These are phyloP conservation scores for Coemansia sp. DNA, from an alignment of 192 early-diverging fungal species.

Conservation along the genomic window DNA sequence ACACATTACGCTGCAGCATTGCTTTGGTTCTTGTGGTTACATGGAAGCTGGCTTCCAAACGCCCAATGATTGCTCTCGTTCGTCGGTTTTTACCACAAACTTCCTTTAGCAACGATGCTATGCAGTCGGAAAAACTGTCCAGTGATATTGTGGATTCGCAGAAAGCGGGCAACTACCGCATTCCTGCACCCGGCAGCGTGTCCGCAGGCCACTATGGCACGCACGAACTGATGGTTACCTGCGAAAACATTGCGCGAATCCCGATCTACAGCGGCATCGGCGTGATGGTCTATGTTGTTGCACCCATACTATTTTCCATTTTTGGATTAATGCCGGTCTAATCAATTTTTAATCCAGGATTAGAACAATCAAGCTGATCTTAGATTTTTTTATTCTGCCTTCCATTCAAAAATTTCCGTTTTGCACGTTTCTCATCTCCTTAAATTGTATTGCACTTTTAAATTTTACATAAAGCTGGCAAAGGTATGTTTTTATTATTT, in stretches of 20 bases:
- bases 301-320: conserved; percentile 20
- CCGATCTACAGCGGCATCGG: conserved; percentile 49
- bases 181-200: conserved; percentile 16
- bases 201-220: conserved; percentile 36
- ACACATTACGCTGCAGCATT: conserved; percentile 31
- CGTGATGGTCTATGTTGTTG: conserved; percentile 18
- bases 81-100: background rate
- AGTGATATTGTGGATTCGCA: background rate
- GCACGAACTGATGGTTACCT: conserved; percentile 31
- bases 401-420: no score
- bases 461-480: background rate
- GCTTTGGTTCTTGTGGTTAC: conserved; percentile 26
- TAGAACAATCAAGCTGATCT: background rate
- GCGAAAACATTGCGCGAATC: conserved; percentile 50
- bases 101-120: background rate
- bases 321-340: conserved; percentile 27
- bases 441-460: background rate
- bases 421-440: no score
- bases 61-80: conserved; percentile 16
- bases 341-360: background rate
- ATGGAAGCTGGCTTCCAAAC: conserved; percentile 50
- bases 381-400: no score
- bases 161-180: conserved; percentile 8
- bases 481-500: conserved; percentile 5
- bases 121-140: conserved; percentile 3